A percentile compares a stretch with the other conserved stretches of the same genome.
Conservation (phyloP, 208 protist species). For the Crithidia expoeki region DNA sequence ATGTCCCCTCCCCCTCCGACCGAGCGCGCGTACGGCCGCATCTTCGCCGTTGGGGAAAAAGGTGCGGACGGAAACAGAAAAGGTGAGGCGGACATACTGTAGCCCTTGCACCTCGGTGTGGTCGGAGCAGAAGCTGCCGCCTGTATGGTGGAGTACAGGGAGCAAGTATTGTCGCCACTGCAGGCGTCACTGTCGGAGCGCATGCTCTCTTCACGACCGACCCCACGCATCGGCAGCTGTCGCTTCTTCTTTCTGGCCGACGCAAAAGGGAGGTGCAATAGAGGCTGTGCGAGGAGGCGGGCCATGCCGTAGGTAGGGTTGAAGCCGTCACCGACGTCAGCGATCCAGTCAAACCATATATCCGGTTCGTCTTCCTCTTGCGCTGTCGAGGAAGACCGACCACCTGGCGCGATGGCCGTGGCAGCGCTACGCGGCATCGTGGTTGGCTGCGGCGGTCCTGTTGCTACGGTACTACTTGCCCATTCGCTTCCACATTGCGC, state of each 20-base stretch:
- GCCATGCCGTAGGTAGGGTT: slow-evolving; percentile 88
- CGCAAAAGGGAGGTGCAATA: slow-evolving; percentile 30
- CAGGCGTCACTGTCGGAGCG: neutral
- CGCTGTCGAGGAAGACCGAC: neutral
- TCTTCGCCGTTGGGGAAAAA: neutral
- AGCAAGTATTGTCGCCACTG: neutral
- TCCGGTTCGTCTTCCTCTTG: slow-evolving; percentile 25
- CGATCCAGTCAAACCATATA: slow-evolving; percentile 89
- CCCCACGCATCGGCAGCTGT: neutral
- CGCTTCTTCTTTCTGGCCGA: neutral
- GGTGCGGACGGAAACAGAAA: neutral
- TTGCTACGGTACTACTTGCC: no score
- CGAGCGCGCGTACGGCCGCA: neutral
- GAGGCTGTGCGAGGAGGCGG: slow-evolving; percentile 67
- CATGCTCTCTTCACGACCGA: neutral
- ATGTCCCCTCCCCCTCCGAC: neutral
- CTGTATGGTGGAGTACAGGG: neutral
- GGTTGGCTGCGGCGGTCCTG: neutral
- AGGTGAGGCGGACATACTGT: neutral
- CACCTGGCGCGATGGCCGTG: neutral
- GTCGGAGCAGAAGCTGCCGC: neutral
- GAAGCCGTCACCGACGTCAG: slow-evolving; percentile 87
- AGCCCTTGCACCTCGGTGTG: neutral
- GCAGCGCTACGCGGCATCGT: slow-evolving; percentile 7
- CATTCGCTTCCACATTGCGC: neutral